Base-by-base conservation (phyloP, 2,329 filamentous ascomycete genomes). In the Dothideomycetidae sp. region DNA sequence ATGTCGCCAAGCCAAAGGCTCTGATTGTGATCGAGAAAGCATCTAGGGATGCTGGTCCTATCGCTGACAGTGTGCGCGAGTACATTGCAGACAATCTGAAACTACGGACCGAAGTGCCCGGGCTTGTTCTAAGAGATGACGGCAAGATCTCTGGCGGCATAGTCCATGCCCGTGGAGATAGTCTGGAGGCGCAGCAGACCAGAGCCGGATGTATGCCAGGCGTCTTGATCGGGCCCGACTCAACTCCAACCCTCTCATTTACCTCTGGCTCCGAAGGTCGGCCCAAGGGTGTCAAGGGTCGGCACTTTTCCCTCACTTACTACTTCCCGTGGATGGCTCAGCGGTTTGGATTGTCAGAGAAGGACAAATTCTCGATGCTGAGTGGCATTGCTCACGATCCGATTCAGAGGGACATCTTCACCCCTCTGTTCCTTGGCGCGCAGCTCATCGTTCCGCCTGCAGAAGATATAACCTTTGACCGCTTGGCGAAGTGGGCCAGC, bases 301-400 rank as follows among this genome's bases (percentile, higher is more conserved):
- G 88, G 10, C 88, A 96, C 59, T 96, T 80, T 61, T 81, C 75
- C 35, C 64, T 96, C 43, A 73, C 84, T 1, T 77, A 80, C 50
- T 96, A 93, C 62, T 92, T 88, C 53, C 75, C 78, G 13, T 96
- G 85, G 86, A 96, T 96, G 88, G 75, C 83, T 0, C 63, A 90
- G 59, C 74, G 66, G 2, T 96, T 96, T 56, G 66, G 74, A 33
- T 67, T 92, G 33, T 77, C 73, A 1, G 67, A 75, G 5, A 69
- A 82, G 29, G 78, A 78, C 53, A 72, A 70, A 45, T 94, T 93
- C 53, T 84, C 85, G 3, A 77, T 86, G 64, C 67, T 94, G 5
- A 80, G 73, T 33, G 86, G 86, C 32, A 93, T 94, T 49, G 81
- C 81, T 3, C 81, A 90, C 54, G 65, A 55, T 59, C 75, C 59